Percentiles rank a stretch among this genome's conserved stretches.
These are phyloP conservation scores for Trichophyton verrucosum DNA, from an alignment of 2,329 filamentous ascomycete species.

Conservation along the genomic window DNA sequence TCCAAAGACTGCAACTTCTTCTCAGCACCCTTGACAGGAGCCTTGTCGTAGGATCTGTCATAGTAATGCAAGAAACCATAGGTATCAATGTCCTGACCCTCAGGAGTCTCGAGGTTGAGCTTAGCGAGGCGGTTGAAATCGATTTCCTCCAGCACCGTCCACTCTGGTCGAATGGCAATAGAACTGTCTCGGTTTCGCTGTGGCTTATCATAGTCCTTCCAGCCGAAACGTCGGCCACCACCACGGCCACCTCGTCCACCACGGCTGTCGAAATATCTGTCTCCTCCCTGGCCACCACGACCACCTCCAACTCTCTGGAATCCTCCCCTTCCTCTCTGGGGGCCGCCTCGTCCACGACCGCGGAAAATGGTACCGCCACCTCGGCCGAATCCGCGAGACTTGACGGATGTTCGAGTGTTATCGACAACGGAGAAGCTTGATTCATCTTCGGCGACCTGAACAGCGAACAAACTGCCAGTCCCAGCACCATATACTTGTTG, in stretches of 20 bases:
- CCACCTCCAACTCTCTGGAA: constrained; percentile 61
- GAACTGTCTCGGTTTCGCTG: constrained; percentile 90
- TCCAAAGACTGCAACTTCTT: constrained; percentile 80
- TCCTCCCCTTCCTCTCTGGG: constrained; percentile 54
- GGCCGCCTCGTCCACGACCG: constrained; percentile 40
- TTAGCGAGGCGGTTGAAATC: constrained; percentile 92
- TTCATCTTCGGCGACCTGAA: constrained; percentile 88
- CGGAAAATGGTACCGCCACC: constrained; percentile 85
- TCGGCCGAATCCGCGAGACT: constrained; percentile 68
- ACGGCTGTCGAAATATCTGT: constrained; percentile 57
- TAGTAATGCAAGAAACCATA: constrained; percentile 99
- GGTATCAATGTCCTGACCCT: constrained; percentile 86
- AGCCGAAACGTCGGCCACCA: constrained; percentile 80
- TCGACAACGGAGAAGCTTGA: constrained; percentile 96
- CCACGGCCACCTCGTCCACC: constrained; percentile 52
- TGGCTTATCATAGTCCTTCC: constrained; percentile 98
- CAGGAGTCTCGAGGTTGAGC: constrained; percentile 87
- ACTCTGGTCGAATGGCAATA: constrained; percentile 91
- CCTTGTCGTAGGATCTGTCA: constrained; percentile 89
- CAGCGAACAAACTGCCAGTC: constrained; percentile 73
- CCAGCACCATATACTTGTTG: constrained; percentile 95
- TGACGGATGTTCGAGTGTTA: constrained; percentile 75
- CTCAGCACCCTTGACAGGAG: constrained; percentile 76
- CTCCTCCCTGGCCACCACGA: constrained; percentile 51
- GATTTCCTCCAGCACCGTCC: constrained; percentile 93